These are phyloP conservation scores for Rosa chinensis DNA, from an alignment of 306 rosid species.

Conservation along the genomic window DNA sequence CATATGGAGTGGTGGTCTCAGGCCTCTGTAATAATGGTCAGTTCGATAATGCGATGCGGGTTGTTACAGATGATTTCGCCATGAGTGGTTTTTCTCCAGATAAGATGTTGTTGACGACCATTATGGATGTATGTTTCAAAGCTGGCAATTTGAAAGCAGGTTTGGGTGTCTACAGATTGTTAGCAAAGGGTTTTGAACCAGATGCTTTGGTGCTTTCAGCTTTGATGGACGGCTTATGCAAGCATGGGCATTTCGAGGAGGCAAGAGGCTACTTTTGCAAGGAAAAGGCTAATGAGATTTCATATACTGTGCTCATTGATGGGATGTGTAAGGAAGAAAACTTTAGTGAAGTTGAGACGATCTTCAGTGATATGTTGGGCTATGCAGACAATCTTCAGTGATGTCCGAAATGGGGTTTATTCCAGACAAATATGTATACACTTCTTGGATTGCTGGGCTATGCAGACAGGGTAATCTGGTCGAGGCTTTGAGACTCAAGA, in stretches of 20 bases:
- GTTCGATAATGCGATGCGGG: constrained; percentile 28
- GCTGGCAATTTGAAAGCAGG: constrained; percentile 32
- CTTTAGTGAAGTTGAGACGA: constrained; percentile 32
- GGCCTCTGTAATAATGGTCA: constrained; percentile 33
- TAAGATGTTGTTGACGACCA: constrained; percentile 25
- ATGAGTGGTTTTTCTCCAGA: constrained; percentile 33
- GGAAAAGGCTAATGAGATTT: constrained; percentile 38
- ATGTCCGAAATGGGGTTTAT: constrained; percentile 40
- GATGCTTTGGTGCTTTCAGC: constrained; percentile 34
- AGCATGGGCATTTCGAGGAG: constrained; percentile 34
- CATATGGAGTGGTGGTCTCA: constrained; percentile 34
- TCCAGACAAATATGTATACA: constrained; percentile 36
- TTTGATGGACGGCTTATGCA: constrained; percentile 35
- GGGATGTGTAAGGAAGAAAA: constrained; percentile 36
- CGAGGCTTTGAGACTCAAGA: constrained; percentile 39
- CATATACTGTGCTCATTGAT: constrained; percentile 39
- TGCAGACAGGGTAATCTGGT: constrained; percentile 40
- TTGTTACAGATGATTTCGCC: constrained; percentile 17
- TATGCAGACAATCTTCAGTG: background rate
- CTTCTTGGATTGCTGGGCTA: constrained; percentile 43
- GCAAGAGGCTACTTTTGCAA: constrained; percentile 29
- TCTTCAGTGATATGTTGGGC: constrained; percentile 16
- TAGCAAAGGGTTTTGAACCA: constrained; percentile 36
- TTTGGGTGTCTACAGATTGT: constrained; percentile 21
- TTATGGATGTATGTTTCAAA: constrained; percentile 40